Evolutionary conservation across 257 asterid genomes (phyloP), one percentile per base, ranked within the genome.

Genomic region (Penstemon eatonii): DNA sequence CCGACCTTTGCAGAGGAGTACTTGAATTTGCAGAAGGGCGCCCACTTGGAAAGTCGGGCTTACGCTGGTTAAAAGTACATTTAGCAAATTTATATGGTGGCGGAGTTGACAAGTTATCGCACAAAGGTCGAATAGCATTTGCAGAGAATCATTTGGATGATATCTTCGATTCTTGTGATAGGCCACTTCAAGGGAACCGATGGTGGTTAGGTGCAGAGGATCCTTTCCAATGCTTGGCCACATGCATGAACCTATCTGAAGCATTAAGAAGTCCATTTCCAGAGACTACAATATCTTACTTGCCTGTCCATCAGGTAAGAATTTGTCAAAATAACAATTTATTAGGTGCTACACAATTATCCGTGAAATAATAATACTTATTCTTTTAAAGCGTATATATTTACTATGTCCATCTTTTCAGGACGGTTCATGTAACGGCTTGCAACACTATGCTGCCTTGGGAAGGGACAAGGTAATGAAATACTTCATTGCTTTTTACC

Each of bases 371-470:
- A 25, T 25, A 10, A 12, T 10, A 4, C 3, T 49, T 44, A 8
- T 13, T 18, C 54, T 8, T 8, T 36, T 62, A 15, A 13, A 50
- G 40, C 45, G 46, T 18, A 15, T 41, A 59, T 69, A 19, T 70
- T 65, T 76, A 47, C 60, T 63, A 15, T 59, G 42, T 53, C 74
- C 46, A 11, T 18, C 12, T 66, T 77, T 68, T 86, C 78, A 94
- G 99, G 99, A 94, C 79, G 99, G 99, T 74, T 94, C 99, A 8
- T 94, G 99, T 78, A 94, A 94, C 77, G 99, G 99, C 63, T 73
- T 94, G 89, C 99, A 94, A 82, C 99, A 94, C 68, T 94, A 94
- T 78, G 97, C 99, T 72, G 99, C 99, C 53, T 96, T 94, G 69
- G 99, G 99, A 53, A 81, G 99, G 77, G 99, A 94, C 78, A 87